Conservation (phyloP, 352 stramenopile genomes). For the Peronosclerospora sorghi region DNA sequence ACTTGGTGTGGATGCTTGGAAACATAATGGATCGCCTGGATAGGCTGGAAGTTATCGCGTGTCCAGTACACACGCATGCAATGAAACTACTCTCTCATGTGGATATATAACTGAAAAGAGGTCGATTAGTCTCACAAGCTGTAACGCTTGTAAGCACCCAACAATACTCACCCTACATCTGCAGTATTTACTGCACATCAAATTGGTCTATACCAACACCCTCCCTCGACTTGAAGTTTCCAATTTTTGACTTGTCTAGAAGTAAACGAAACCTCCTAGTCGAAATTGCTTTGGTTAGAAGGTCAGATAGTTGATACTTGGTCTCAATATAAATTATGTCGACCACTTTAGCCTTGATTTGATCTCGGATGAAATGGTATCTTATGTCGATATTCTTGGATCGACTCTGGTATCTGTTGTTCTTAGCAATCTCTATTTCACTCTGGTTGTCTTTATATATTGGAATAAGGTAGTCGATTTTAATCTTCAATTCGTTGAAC, state of each 20-base stretch:
- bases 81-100: too few relatives aligned
- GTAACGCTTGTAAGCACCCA: too few relatives aligned
- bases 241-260: background rate
- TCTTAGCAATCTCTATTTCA: background rate
- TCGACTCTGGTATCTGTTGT: background rate
- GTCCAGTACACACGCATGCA: too few relatives aligned
- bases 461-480: background rate
- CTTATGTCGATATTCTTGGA: background rate
- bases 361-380: background rate
- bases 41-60: too few relatives aligned
- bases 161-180: too few relatives aligned
- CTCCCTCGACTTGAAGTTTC: background rate
- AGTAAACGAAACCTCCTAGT: background rate
- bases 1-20: too few relatives aligned
- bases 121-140: too few relatives aligned
- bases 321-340: background rate
- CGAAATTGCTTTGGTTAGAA: background rate
- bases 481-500: background rate
- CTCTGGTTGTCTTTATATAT: background rate
- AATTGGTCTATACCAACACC: too few relatives aligned
- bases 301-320: background rate
- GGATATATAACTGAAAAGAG: too few relatives aligned
- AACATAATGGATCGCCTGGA: too few relatives aligned
- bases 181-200: too few relatives aligned
- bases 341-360: background rate